Percentiles rank a stretch among this genome's conserved stretches.
Conservation (phyloP, 2,329 filamentous ascomycete genomes). For the Ophiostoma ulmi region DNA sequence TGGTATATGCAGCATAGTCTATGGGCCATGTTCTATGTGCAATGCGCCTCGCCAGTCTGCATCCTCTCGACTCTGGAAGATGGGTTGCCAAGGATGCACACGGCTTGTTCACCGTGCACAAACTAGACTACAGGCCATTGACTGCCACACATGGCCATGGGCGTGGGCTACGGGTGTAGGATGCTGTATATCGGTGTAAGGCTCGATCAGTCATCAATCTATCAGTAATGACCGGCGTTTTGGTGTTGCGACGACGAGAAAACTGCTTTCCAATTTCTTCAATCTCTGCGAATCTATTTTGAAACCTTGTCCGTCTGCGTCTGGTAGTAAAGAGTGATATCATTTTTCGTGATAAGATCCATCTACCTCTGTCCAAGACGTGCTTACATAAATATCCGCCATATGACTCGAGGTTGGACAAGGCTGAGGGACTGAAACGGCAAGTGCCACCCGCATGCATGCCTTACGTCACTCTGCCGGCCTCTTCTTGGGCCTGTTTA, state of each 20-base stretch:
- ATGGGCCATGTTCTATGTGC: background rate
- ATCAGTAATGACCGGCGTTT: conserved; percentile 14
- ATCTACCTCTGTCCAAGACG: background rate
- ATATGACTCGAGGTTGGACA: background rate
- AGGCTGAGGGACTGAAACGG: background rate
- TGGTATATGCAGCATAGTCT: background rate
- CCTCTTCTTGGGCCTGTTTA: background rate
- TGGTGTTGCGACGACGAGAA: conserved; percentile 10
- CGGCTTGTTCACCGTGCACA: background rate
- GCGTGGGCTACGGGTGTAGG: background rate
- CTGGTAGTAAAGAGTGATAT: background rate
- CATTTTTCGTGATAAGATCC: background rate
- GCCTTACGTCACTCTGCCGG: background rate
- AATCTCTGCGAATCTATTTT: conserved; percentile 10
- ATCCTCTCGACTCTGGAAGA: conserved; percentile 2
- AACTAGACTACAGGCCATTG: background rate
- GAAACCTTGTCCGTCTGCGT: background rate
- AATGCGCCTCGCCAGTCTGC: background rate
- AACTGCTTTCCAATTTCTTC: conserved; percentile 10
- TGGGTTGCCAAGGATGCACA: background rate
- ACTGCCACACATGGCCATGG: background rate
- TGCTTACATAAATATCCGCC: background rate
- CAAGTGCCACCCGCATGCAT: background rate
- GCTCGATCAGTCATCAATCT: background rate
- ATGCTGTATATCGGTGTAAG: background rate